These are phyloP conservation scores for Aaosphaeria arxii DNA, from an alignment of 2,329 filamentous ascomycete genomes.

Conservation along the genomic window DNA sequence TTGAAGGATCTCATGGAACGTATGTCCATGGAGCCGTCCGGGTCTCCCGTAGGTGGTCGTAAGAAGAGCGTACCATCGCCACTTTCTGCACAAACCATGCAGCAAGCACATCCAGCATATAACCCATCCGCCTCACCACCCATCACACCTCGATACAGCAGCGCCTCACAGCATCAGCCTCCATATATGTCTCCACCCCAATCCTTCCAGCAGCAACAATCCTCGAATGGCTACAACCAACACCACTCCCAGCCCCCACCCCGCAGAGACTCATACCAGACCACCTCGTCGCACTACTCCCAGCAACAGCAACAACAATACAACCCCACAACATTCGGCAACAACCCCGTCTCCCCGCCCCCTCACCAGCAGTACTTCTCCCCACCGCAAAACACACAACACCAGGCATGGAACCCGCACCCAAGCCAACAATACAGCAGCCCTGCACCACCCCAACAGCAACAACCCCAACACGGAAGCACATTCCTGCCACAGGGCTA, in stretches of 20 bases:
- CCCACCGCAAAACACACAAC: constrained; percentile 43
- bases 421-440: no score
- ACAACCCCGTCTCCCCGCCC: constrained; percentile 46
- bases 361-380: constrained; percentile 58
- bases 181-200: constrained; percentile 29
- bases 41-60: constrained; percentile 24
- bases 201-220: constrained; percentile 15
- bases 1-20: constrained; percentile 90
- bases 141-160: constrained; percentile 44
- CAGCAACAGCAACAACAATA: constrained; percentile 21
- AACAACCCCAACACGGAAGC: constrained; percentile 27
- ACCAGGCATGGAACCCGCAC: constrained; percentile 50
- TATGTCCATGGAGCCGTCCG: constrained; percentile 72
- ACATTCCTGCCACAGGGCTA: constrained; percentile 57
- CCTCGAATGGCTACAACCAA: constrained; percentile 11
- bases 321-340: constrained; percentile 44
- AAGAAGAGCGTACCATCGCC: constrained; percentile 41
- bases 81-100: constrained; percentile 24
- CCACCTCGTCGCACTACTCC: background rate
- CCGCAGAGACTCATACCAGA: constrained; percentile 31
- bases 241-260: constrained; percentile 27
- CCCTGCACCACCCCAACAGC: constrained; percentile 38
- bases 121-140: constrained; percentile 48
- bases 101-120: constrained; percentile 45
- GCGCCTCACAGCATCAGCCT: constrained; percentile 24